A percentile compares a stretch with the other conserved stretches of the same genome.
phyloP scores from a whole-genome alignment of 345 rosid species.

The Gossypium ekmanianum region DNA sequence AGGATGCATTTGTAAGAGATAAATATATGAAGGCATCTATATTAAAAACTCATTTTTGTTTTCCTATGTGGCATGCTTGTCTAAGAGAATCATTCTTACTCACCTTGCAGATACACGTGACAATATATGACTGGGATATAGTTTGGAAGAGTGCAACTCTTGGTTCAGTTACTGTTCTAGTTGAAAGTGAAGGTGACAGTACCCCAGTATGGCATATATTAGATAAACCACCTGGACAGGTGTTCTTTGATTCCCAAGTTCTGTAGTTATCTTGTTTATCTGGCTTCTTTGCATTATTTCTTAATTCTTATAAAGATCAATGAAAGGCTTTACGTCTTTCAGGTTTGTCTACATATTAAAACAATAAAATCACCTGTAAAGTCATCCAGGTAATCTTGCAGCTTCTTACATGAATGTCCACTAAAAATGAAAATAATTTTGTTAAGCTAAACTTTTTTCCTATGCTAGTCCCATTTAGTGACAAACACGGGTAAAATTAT shows the following conservation, averaged over 20 bases:
- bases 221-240: constrained; percentile 97
- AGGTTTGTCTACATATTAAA: constrained; percentile 93
- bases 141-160: constrained; percentile 98
- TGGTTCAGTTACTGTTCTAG: constrained; percentile 82
- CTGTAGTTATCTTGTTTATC: background rate
- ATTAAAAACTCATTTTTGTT: background rate
- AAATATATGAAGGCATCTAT: background rate
- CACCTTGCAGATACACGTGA: constrained; percentile 67
- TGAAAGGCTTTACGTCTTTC: constrained; percentile 23
- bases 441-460: background rate
- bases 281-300: constrained; percentile 8
- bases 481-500: background rate
- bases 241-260: constrained; percentile 28
- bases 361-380: constrained; percentile 58
- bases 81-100: background rate
- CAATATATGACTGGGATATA: constrained; percentile 99
- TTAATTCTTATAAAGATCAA: constrained; percentile 17
- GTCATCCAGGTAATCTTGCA: constrained; percentile 55
- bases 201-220: constrained; percentile 83
- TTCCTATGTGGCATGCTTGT: background rate
- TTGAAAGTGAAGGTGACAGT: constrained; percentile 89
- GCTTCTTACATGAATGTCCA: background rate
- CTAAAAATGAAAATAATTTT: background rate
- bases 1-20: background rate
- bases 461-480: background rate